Evolutionary conservation across 1,284 basidiomycete species (phyloP), one percentile per base, ranked within the genome.

Genomic region (Leccinum pachyderme): DNA sequence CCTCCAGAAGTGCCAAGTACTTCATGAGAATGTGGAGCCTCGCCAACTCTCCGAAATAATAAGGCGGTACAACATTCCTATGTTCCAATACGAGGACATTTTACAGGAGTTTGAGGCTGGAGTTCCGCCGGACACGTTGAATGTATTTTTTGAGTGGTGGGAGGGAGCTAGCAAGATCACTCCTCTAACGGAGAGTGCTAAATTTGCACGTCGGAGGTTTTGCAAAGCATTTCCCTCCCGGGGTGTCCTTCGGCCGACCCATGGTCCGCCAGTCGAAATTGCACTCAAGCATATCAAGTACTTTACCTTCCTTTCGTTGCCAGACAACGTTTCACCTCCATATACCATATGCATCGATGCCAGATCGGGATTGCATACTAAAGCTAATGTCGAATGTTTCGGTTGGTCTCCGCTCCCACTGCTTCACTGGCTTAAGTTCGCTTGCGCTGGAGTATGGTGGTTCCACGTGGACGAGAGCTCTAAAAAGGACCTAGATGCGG

Each of bases 111-210:
- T 99, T 6, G 78, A 79, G 71, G 77, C 0, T 77, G 91, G 18
- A 85, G 93, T 97, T 28, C 71, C 74, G 0, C 82, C 89, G 55
- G 72, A 77, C 6, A 91, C 96, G 72, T 87, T 92, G 78, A 73
- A 86, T 15, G 83, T 83, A 1, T 95, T 91, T 69, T 75, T 98
- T 63, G 80, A 81, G 54, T 99, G 96, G 96, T 97, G 95, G 91
- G 81, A 90, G 24, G 51, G 11, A 2, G 7, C 22, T 7, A 29
- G 6, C 13, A 62, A 4, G 32, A 47, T 4, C 7, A 6, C 31
- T 7, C 24, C 5, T 25, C 18, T 22, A 1, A n/a, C 57, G 7
- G 24, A 11, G 5, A n/a, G 1, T 25, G 18, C 45, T 25, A 39
- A 39, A 47, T 2, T 0, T 15, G 55, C 59, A 1, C 33, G 9